Base-by-base conservation (phyloP, 2,329 filamentous ascomycete genomes). In the Metarhizium brunneum region DNA sequence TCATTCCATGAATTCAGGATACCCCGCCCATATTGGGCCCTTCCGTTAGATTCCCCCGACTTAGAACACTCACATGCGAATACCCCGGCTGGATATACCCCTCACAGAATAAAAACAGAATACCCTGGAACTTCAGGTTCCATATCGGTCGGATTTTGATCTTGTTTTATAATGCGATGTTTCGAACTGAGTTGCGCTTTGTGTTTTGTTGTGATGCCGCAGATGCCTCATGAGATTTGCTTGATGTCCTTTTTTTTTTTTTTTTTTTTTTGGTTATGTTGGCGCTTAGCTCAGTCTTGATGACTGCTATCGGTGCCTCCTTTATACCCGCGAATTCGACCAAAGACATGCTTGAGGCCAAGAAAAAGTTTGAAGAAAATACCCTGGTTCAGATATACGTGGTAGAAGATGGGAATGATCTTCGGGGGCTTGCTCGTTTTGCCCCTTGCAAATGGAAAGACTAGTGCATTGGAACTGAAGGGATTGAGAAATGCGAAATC, bases 1-100 rank as follows among this genome's bases (percentile, higher is more conserved):
- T 78, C 88, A 95, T 86, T 95, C 90, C 81, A 88, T 87, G 70
- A 84, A 85, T 88, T 92, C 90, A 84, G 90, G 90, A 90, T 94
- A 94, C 88, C 88, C 90, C 81, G 90, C 85, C 79, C 88, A 88
- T 64, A 87, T 91, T 81, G 89, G 88, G 80, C 87, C 88, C 83
- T 90, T 87, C 80, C 89, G 89, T 88, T 92, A 87, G 85, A 84
- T 75, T 76, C 69, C 63, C 66, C 66, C 67, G 65, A 71, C 69
- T 72, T 72, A 71, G 69, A 73, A 70, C 71, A 49, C 53, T 70
- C 76, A 74, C 71, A 75, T 77, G 74, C 75, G 77, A 78, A 79
- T 80, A 79, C 76, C 69, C 77, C 74, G 77, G 79, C 79, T 82
- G 79, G 79, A 83, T 82, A 83, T 83, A 83, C 80, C 80, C 78